Evolutionary conservation across 192 early-diverging fungal genomes (phyloP), one percentile per base, ranked within the genome.

Genomic region (Diversispora epigaea): DNA sequence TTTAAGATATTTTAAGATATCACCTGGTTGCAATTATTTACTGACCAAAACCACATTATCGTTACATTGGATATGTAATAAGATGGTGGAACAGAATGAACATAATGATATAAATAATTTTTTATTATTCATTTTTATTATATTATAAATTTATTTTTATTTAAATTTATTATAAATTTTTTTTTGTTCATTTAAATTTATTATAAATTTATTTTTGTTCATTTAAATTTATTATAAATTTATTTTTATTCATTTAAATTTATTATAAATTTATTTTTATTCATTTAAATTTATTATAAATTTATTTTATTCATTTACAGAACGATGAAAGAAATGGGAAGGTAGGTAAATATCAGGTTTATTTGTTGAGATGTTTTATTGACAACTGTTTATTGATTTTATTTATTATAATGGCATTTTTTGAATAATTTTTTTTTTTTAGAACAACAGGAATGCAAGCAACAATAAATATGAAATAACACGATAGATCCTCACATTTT

Each of bases 361-460:
- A n/a, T 32, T 32, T 32, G 25, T 32, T 32, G 25, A 32, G 25
- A 32, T 1, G 0, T 32, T 32, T 32, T 40, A 39, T 21, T 62
- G 7, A 32, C 4, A 8, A 6, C 1, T 69, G 9, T 19, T 6
- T 39, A 49, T 69, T 19, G 14, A 10, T 3, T 69, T 40, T 17
- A 44, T 12, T 49, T 19, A 4, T 32, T 25, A 50, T 54, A 22
- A 25, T 69, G 17, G 15, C 61, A 9, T 69, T n/a, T 10, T 54
- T 69, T 32, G 4, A 1, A 8, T 32, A 69, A 49, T 69, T 54
- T 52, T 25, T 17, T 25, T 39, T 68, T 54, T 39, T 32, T 40
- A 54, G 49, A 54, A 7, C 68, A 19, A 68, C 66, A 45, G 19
- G 68, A 69, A 69, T 69, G 68, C 50, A 69, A 69, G 39, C 68